phyloP scores from a whole-genome alignment of 768 basidiomycete species.

The Sarcomyxa edulis region DNA sequence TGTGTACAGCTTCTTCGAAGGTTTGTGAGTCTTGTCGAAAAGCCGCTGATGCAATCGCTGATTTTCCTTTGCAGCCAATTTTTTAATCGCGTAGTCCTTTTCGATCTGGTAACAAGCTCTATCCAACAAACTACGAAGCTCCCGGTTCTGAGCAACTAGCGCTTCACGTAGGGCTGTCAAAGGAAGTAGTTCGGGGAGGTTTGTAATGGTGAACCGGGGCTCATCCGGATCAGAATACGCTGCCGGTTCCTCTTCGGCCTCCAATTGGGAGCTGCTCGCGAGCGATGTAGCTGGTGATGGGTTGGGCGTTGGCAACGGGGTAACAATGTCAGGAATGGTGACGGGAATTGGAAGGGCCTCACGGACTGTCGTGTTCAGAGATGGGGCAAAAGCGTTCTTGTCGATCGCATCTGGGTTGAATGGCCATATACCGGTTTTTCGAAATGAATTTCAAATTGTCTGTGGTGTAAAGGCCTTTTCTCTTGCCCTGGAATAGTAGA shows the following conservation, averaged over 20 bases:
- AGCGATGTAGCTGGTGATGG: background rate
- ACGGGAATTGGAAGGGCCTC: constrained; percentile 10
- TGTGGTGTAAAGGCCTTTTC: constrained; percentile 1
- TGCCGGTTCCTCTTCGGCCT: too few relatives aligned
- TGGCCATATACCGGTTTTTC: constrained; percentile 6
- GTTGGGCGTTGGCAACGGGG: background rate
- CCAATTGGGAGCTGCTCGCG: background rate
- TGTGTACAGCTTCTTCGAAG: too few relatives aligned
- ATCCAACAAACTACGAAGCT: constrained; percentile 6
- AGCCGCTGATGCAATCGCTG: constrained; percentile 6
- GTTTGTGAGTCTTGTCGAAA: too few relatives aligned
- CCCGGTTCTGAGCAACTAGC: constrained; percentile 5
- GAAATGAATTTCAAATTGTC: constrained; percentile 2
- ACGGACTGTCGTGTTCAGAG: constrained; percentile 4
- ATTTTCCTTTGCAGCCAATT: constrained; percentile 12
- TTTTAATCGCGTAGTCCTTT: constrained; percentile 8
- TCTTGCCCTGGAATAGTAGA: constrained; percentile 1
- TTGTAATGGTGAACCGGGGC: background rate
- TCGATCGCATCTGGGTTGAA: constrained; percentile 3
- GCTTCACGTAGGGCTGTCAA: constrained; percentile 1
- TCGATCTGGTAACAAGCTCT: constrained; percentile 6
- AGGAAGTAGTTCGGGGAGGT: constrained; percentile 5
- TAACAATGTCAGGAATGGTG: constrained; percentile 8
- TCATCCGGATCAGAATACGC: background rate
- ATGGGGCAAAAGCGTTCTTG: background rate